Percentiles rank a stretch among this genome's conserved stretches.
Evolutionary conservation across 2,329 filamentous ascomycete species (phyloP).

Genomic region (Ilyonectria destructans): DNA sequence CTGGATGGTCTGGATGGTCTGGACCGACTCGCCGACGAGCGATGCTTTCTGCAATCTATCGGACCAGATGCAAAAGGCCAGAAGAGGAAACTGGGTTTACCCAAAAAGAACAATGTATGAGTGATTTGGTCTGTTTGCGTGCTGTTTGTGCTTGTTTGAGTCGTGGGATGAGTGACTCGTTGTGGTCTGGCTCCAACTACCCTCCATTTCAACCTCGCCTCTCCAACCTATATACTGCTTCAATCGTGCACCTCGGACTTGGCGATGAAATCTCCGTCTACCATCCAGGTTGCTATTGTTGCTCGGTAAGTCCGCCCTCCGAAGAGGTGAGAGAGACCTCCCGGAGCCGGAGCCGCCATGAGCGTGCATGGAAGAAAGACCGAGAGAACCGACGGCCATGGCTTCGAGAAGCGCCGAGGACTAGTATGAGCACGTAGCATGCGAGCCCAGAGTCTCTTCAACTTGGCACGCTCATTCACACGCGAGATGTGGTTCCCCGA

Average conservation of each 20-base stretch:
- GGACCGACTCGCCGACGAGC: not conserved
- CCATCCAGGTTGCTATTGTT: no score
- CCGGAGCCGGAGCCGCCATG: no score
- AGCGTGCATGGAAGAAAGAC: not conserved
- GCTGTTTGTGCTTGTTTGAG: no score
- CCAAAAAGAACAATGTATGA: not conserved
- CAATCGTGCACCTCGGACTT: slow-evolving; percentile 25
- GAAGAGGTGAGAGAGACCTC: no score
- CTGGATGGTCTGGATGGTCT: not conserved
- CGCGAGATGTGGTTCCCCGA: not conserved
- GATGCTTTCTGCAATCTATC: slow-evolving; percentile 32
- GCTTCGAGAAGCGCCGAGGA: not conserved
- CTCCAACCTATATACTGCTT: no score
- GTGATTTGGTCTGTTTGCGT: no score
- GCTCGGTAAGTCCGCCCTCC: no score
- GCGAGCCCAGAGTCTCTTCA: not conserved
- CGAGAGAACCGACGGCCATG: not conserved
- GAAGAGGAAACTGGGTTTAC: not conserved
- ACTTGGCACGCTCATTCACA: not conserved
- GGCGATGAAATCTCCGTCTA: slow-evolving; percentile 20
- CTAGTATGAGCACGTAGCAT: not conserved
- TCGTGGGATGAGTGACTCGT: no score
- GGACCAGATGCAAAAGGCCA: not conserved
- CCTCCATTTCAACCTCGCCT: no score
- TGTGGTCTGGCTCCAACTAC: no score